These are phyloP conservation scores for Russula sp. DNA, from an alignment of 768 basidiomycete genomes.

Conservation along the genomic window DNA sequence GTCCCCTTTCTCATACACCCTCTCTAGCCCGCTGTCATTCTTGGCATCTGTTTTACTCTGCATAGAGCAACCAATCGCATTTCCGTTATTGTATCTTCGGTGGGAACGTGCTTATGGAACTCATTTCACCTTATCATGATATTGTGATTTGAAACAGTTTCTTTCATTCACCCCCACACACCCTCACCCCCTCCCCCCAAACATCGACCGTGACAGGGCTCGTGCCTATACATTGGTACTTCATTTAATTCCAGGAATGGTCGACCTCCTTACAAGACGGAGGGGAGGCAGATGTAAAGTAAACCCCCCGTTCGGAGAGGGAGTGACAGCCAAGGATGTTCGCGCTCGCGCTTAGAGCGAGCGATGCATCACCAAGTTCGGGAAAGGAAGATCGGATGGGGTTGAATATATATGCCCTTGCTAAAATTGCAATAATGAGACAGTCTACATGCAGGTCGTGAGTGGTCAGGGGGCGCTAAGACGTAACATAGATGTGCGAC, in stretches of 20 bases:
- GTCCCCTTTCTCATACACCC: slow-evolving; percentile 4
- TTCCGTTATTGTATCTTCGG: slow-evolving; percentile 1
- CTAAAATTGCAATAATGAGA: slow-evolving; percentile 19
- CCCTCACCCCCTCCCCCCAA: too few relatives aligned
- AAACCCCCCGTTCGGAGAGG: neutral
- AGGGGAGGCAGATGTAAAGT: neutral
- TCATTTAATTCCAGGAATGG: neutral
- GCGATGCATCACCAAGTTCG: slow-evolving; percentile 3
- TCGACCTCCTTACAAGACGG: neutral
- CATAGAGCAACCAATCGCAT: neutral
- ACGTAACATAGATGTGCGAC: slow-evolving; percentile 21
- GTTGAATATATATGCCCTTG: slow-evolving; percentile 18
- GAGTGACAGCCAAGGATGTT: neutral
- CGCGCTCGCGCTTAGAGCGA: neutral
- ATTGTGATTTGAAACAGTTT: neutral
- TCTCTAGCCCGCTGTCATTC: slow-evolving; percentile 4
- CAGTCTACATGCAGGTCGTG: slow-evolving; percentile 22
- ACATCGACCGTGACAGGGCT: neutral
- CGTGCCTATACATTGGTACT: neutral
- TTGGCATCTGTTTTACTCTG: slow-evolving; percentile 1
- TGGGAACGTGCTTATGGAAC: slow-evolving; percentile 9
- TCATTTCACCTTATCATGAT: slow-evolving; percentile 11
- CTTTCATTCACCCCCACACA: neutral
- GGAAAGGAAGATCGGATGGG: slow-evolving; percentile 3
- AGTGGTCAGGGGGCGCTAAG: slow-evolving; percentile 13